Percentiles rank a stretch among this genome's conserved stretches.
phyloP scores from a whole-genome alignment of 768 basidiomycete genomes.

The Dioszegia aurantiaca region DNA sequence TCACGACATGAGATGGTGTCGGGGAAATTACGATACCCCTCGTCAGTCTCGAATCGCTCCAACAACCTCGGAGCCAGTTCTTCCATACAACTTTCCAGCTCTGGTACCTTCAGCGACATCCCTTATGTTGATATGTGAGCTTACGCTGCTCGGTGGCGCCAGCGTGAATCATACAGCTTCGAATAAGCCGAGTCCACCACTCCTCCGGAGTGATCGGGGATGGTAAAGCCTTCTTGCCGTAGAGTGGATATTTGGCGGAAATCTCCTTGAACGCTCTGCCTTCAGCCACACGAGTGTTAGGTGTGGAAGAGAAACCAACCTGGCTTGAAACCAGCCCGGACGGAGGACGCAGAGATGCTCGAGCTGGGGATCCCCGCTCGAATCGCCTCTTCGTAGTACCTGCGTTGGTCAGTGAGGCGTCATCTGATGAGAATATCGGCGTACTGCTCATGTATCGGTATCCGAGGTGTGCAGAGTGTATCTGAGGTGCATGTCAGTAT shows the following conservation, averaged over 20 bases:
- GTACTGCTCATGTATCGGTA: constrained; percentile 49
- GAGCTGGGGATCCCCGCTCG: constrained; percentile 30
- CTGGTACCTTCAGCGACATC: constrained; percentile 10
- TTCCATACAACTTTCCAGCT: constrained; percentile 25
- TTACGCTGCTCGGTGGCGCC: constrained; percentile 33
- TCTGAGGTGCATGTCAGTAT: constrained; percentile 27
- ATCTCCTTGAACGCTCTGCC: constrained; percentile 34
- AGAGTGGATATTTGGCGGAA: constrained; percentile 31
- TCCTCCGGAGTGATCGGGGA: constrained; percentile 31
- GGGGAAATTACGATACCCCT: constrained; percentile 45
- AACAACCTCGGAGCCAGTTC: constrained; percentile 34
- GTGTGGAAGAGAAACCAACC: constrained; percentile 15
- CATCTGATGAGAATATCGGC: constrained; percentile 2
- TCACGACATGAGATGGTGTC: constrained; percentile 39
- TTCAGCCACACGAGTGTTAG: constrained; percentile 1
- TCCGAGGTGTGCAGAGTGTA: constrained; percentile 46
- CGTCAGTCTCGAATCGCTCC: constrained; percentile 39
- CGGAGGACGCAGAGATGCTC: constrained; percentile 28
- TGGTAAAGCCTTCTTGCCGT: constrained; percentile 36
- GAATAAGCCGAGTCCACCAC: constrained; percentile 49
- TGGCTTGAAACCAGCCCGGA: constrained; percentile 41
- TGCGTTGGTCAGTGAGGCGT: background rate
- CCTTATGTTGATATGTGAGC: background rate
- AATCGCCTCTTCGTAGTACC: constrained; percentile 48
- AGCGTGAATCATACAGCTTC: constrained; percentile 32